Evolutionary conservation across 768 basidiomycete species (phyloP).

Genomic region (Trametes villosa): DNA sequence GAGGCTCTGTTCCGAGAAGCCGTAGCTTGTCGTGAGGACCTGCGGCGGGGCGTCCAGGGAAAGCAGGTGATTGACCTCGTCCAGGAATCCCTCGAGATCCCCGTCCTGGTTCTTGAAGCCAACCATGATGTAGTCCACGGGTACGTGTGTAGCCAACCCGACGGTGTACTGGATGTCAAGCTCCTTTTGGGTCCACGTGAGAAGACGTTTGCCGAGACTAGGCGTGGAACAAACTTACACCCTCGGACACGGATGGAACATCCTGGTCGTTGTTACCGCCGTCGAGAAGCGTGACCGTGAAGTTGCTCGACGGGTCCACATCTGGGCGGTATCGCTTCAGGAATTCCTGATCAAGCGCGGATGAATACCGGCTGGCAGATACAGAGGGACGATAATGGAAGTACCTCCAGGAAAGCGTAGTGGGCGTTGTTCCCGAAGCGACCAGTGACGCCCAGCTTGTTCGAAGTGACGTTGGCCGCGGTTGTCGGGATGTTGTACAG

Average conservation of each 20-base stretch:
- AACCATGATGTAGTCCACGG: constrained; percentile 33
- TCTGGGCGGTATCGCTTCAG: constrained; percentile 30
- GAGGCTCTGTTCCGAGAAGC: constrained; percentile 72
- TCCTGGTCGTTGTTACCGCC: constrained; percentile 57
- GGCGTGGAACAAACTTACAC: constrained; percentile 42
- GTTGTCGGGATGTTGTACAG: constrained; percentile 35
- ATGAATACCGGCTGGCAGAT: constrained; percentile 38
- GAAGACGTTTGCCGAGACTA: background rate
- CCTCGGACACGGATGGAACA: constrained; percentile 58
- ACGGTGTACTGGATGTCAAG: constrained; percentile 39
- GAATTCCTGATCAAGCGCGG: constrained; percentile 54
- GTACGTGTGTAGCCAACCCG: constrained; percentile 35
- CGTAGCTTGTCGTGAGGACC: constrained; percentile 71
- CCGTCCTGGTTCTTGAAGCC: constrained; percentile 27
- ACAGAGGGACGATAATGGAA: background rate
- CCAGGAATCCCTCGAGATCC: constrained; percentile 27
- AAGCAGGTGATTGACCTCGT: constrained; percentile 62
- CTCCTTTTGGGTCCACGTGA: constrained; percentile 22
- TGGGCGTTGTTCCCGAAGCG: constrained; percentile 37
- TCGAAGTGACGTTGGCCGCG: constrained; percentile 21
- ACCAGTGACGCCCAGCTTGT: constrained; percentile 36
- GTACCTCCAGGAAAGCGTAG: constrained; percentile 13
- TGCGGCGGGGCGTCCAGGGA: constrained; percentile 50
- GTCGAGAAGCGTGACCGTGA: constrained; percentile 41
- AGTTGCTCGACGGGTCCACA: constrained; percentile 22